Evolutionary conservation across 1,284 basidiomycete genomes (phyloP).

Genomic region (Cryptococcus depauperatus): DNA sequence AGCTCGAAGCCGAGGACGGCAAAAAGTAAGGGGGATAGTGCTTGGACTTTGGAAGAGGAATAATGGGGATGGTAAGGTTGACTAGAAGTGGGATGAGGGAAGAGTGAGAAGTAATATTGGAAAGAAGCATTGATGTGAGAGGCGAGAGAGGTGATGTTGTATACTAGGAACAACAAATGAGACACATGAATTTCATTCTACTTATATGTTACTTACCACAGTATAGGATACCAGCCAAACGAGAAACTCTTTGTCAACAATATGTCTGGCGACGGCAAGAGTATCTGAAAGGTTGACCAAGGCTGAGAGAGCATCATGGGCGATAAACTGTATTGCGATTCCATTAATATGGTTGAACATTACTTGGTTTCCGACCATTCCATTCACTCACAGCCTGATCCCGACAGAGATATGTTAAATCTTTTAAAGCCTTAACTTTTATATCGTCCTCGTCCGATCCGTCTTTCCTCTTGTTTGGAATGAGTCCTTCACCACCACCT

Average conservation of each 20-base stretch:
- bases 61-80: conserved; percentile 58
- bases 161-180: conserved; percentile 54
- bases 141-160: conserved; percentile 83
- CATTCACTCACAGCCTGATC: conserved; percentile 70
- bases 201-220: conserved; percentile 53
- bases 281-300: conserved; percentile 91
- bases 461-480: conserved; percentile 30
- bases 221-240: conserved; percentile 85
- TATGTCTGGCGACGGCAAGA: conserved; percentile 57
- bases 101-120: conserved; percentile 80
- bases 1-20: conserved; percentile 64
- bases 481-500: conserved; percentile 51
- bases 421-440: conserved; percentile 52
- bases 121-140: conserved; percentile 91
- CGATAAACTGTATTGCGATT: conserved; percentile 59
- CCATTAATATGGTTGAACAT: conserved; percentile 8
- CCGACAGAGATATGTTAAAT: conserved; percentile 73
- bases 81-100: conserved; percentile 61
- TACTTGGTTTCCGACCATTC: too few relatives aligned
- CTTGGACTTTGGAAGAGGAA: conserved; percentile 48
- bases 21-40: conserved; percentile 54
- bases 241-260: conserved; percentile 70
- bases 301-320: conserved; percentile 91
- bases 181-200: too few relatives aligned
- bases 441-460: conserved; percentile 54